Evolutionary conservation across 306 rosid species (phyloP), one percentile per base, ranked within the genome.

Genomic region (Geum urbanum): DNA sequence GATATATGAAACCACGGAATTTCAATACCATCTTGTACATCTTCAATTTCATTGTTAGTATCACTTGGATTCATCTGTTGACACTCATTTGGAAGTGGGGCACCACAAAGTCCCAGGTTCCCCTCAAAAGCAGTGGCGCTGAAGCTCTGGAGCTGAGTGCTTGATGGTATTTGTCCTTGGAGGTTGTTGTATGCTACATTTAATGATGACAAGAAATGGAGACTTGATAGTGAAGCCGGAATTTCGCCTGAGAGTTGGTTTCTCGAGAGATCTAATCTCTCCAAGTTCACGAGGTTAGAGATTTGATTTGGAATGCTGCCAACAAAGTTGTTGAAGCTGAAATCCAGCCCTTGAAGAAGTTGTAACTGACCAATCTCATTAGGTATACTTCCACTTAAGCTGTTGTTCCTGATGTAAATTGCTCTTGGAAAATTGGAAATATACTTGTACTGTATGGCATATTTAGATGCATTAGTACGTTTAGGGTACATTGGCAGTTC

Each of bases 121-220:
- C 70, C 70, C 40, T 64, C 56, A 24, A 4, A 46, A 9, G 56
- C 15, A 14, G 41, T 13, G 43, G 70, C 54, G 22, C 48, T 9
- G 12, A 65, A 65, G 56, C 70, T 13, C 49, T 65, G 70, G 43
- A 65, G 22, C 15, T 47, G 55, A 13, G 70, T 65, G 55, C 70
- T 39, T 22, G 40, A 22, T 5, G 70, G 70, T 8, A 65, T 5
- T 46, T 7, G 20, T 14, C 70, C 70, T 12, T 24, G 15, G 2
- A 46, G 55, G 16, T 65, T 24, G 27, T 47, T 65, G 56, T 47
- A 65, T 47, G 70, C 54, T 11, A 46, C 55, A 12, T n/a, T 46
- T 1, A 46, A 1, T 45, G 39, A 44, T 9, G 0, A 32, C 41
- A 65, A 46, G 41, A 46, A 65, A 65, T 65, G 4, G 22, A 65